Evolutionary conservation across 192 early-diverging fungal genomes (phyloP).

Genomic region (Coemansia sp.): DNA sequence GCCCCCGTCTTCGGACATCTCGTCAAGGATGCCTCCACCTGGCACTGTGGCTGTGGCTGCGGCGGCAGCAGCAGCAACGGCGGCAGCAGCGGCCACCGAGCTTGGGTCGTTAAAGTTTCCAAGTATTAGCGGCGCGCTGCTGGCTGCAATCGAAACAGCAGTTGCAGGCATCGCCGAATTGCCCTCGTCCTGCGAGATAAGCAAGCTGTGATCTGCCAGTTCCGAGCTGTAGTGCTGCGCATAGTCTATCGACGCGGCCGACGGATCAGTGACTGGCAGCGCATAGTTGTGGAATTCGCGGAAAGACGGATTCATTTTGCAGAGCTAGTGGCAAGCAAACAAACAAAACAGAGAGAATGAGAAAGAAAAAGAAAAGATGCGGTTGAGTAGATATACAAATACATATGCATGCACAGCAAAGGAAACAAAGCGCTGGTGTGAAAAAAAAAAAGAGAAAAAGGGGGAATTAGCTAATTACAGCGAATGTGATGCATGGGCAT

Average conservation of each 20-base stretch:
- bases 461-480: neutral
- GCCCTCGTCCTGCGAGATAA: constrained; percentile 45
- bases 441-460: no score
- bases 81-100: constrained; percentile 42
- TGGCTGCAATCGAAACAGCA: constrained; percentile 26
- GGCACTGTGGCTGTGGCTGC: constrained; percentile 21
- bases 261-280: constrained; percentile 44
- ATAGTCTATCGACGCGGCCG: constrained; percentile 41
- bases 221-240: constrained; percentile 50
- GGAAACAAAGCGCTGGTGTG: no score
- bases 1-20: constrained; percentile 18
- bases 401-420: no score
- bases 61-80: constrained; percentile 30
- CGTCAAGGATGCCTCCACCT: constrained; percentile 24
- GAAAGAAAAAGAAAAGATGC: neutral
- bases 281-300: constrained; percentile 54
- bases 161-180: constrained; percentile 22
- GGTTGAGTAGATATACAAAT: no score
- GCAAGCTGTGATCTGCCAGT: constrained; percentile 35
- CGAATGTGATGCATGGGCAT: neutral
- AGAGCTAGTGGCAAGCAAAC: neutral
- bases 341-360: neutral
- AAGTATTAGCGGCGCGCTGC: constrained; percentile 37
- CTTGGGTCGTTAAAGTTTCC: constrained; percentile 37
- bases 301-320: constrained; percentile 47